phyloP scores from a whole-genome alignment of 148 eudicot species.

The Dianthus caryophyllus region DNA sequence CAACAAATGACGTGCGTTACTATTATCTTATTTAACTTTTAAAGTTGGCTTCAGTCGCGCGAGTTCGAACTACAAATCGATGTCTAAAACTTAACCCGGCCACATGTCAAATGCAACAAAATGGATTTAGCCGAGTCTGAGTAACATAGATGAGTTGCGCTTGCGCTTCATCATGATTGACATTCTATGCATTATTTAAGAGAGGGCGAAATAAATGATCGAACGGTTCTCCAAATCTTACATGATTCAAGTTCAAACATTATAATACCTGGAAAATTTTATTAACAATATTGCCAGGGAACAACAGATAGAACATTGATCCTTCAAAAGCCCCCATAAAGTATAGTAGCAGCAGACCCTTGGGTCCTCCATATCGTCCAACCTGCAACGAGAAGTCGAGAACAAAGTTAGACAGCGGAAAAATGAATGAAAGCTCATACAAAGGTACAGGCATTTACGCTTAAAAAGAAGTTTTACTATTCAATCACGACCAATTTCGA shows the following conservation, averaged over 20 bases:
- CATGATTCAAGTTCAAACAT: not conserved
- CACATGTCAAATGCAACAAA: too few relatives aligned
- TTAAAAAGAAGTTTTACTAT: too few relatives aligned
- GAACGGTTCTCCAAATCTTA: conserved; percentile 5
- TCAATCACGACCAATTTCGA: too few relatives aligned
- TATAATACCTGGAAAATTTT: conserved; percentile 51
- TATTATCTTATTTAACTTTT: too few relatives aligned
- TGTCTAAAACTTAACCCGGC: too few relatives aligned
- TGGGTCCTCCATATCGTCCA: conserved; percentile 62
- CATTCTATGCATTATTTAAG: not conserved
- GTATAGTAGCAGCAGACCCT: conserved; percentile 63
- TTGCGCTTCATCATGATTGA: too few relatives aligned
- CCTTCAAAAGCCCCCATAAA: conserved; percentile 76
- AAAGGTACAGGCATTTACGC: too few relatives aligned
- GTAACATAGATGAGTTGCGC: too few relatives aligned
- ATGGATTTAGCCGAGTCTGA: too few relatives aligned
- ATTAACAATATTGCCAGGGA: conserved; percentile 46
- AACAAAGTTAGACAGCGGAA: conserved; percentile 11
- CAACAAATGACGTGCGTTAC: not conserved
- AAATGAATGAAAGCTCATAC: not conserved
- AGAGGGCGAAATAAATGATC: not conserved
- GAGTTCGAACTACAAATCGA: too few relatives aligned
- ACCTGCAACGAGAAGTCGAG: conserved; percentile 62
- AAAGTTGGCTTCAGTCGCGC: too few relatives aligned
- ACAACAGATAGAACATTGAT: conserved; percentile 68